Evolutionary conservation across 176 grass and related monocot species (phyloP).

Genomic region (Avena atlantica): DNA sequence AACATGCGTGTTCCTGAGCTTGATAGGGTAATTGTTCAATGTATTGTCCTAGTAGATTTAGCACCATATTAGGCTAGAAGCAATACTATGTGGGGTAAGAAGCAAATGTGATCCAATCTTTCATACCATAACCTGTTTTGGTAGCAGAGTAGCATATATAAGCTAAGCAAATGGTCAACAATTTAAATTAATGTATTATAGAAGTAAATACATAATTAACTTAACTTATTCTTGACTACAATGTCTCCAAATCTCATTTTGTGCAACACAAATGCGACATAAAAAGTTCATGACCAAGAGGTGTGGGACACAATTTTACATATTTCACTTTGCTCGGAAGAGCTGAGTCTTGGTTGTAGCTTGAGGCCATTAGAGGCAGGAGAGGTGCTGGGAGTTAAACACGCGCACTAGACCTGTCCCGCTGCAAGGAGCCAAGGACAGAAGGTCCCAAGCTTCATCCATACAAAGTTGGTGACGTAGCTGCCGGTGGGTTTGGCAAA

Average conservation of each 20-base stretch:
- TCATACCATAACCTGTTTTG: constrained; percentile 7
- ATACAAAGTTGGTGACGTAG: neutral
- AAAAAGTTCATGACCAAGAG: neutral
- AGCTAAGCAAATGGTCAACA: neutral
- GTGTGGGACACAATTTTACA: neutral
- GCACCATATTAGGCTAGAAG: constrained; percentile 9
- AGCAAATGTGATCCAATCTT: neutral
- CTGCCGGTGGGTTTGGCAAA: neutral
- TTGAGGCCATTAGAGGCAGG: neutral
- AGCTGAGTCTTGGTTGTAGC: neutral
- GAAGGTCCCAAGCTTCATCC: neutral
- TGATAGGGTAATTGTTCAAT: constrained; percentile 11
- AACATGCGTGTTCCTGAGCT: neutral
- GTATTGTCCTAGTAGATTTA: neutral
- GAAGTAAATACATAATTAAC: neutral
- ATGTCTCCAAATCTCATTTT: neutral
- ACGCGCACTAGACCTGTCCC: neutral
- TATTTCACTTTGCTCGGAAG: neutral
- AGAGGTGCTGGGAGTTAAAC: neutral
- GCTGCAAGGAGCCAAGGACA: neutral
- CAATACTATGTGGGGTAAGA: neutral
- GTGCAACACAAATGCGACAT: neutral
- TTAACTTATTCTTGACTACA: constrained; percentile 11
- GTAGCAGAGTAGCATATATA: neutral
- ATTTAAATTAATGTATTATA: neutral